Evolutionary conservation across 441 rosid genomes (phyloP), one percentile per base, ranked within the genome.

Genomic region (Jatropha multifida): DNA sequence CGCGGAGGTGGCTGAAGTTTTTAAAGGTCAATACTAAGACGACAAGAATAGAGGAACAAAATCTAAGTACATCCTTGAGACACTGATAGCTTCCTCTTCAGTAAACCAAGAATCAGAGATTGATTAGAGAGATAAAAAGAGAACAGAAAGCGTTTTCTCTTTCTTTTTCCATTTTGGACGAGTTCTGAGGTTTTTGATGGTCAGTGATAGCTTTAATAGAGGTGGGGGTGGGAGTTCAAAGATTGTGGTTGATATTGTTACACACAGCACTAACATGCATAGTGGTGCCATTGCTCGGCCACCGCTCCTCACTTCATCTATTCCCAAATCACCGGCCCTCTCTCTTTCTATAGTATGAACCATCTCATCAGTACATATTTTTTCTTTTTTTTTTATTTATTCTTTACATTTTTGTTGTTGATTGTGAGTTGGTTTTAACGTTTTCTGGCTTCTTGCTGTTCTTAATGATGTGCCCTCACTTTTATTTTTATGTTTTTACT

Each of bases 1-100:
- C 46, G 76, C 48, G 41, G 41, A 37, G 65, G 73, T 79, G 67
- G 54, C 49, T 65, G 54, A 69, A 49, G 59, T 72, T 7, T 56
- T 56, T 56, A 15, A 73, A 82, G 69, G 79, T 83, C 79, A 80
- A 81, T 72, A 79, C 81, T 81, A 80, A 55, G 61, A 67, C 55
- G 48, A 77, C 76, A 66, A 79, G 80, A 66, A 71, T 44, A 83
- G 69, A 52, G 68, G 37, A 71, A 62, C 56, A 26, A 70, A 81
- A 63, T 77, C 71, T 68, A 73, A 77, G 56, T 46, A 67, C 32
- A 65, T 68, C 32, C 12, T 49, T 48, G 73, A 52, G 79, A 63
- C 73, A 77, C 71, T 54, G 83, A 77, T 65, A 23, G 76, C 73
- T 73, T 65, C 69, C 44, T 9, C 41, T 65, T 71, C 59, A 40